These are phyloP conservation scores for Angomonas desouzai DNA, from an alignment of 208 protist species.

Conservation along the genomic window DNA sequence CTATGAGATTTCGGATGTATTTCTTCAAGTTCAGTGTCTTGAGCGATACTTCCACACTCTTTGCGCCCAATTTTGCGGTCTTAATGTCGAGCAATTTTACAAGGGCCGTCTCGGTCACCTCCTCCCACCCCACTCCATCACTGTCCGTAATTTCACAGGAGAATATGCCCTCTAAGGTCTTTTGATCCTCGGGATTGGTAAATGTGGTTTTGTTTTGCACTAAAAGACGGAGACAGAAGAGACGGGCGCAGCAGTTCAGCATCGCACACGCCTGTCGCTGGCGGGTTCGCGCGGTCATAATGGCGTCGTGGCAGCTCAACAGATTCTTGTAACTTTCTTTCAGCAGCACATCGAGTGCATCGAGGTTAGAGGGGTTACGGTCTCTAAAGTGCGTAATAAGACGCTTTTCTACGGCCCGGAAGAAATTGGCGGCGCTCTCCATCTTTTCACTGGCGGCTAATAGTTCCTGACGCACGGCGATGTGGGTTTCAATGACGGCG, in stretches of 20 bases:
- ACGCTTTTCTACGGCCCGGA: conserved; percentile 89
- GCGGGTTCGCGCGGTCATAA: conserved; percentile 28
- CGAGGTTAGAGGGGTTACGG: conserved; percentile 64
- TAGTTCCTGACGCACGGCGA: conserved; percentile 58
- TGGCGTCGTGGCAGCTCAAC: conserved; percentile 38
- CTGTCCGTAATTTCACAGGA: conserved; percentile 48
- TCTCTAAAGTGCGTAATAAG: conserved; percentile 89
- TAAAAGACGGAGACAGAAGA: conserved; percentile 66
- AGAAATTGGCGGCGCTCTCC: conserved; percentile 51
- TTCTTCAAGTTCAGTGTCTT: conserved; percentile 63
- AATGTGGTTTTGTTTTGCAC: conserved; percentile 28
- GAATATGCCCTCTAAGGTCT: conserved; percentile 52
- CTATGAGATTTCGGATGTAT: conserved; percentile 40
- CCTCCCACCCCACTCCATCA: conserved; percentile 84
- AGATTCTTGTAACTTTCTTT: conserved; percentile 70
- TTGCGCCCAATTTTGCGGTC: conserved; percentile 12
- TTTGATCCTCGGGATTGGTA: conserved; percentile 10
- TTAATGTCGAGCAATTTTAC: conserved; percentile 57
- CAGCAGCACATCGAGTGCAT: conserved; percentile 80
- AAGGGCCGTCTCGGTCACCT: conserved; percentile 70
- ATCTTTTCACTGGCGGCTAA: conserved; percentile 30
- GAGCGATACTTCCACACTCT: conserved; percentile 23
- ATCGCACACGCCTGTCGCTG: conserved; percentile 49
- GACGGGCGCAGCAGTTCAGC: conserved; percentile 73
- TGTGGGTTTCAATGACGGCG: conserved; percentile 78